A percentile compares a stretch with the other conserved stretches of the same genome.
phyloP scores from a whole-genome alignment of 345 rosid species.

The Pugionium dolabratum region DNA sequence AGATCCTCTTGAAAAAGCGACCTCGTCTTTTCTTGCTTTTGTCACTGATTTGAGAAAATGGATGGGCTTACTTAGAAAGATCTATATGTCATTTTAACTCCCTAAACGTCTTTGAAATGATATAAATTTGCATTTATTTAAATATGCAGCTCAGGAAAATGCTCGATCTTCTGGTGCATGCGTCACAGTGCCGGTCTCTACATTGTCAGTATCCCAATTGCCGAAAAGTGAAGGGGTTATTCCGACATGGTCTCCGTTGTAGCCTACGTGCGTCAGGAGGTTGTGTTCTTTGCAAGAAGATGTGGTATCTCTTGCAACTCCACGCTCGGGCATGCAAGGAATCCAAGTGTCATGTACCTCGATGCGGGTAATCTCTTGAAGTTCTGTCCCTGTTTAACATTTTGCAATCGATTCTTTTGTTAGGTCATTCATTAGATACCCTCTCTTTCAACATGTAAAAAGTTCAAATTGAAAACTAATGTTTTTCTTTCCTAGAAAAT shows the following conservation, averaged over 20 bases:
- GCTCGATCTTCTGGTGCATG: constrained; percentile 99
- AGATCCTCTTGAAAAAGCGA: not conserved
- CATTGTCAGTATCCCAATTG: constrained; percentile 93
- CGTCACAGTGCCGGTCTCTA: constrained; percentile 81
- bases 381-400: constrained; percentile 10
- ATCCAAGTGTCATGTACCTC: constrained; percentile 89
- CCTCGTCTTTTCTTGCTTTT: constrained; percentile 13
- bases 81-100: constrained; percentile 17
- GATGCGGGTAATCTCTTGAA: constrained; percentile 70
- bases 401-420: constrained; percentile 4
- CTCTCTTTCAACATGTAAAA: constrained; percentile 1
- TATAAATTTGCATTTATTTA: not conserved
- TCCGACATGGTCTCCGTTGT: constrained; percentile 94
- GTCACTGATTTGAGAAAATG: constrained; percentile 11
- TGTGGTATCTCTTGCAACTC: constrained; percentile 99
- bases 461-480: not conserved
- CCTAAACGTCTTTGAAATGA: not conserved
- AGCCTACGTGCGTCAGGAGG: constrained; percentile 89
- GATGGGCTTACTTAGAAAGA: not conserved
- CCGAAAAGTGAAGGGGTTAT: constrained; percentile 95
- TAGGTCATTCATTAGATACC: constrained; percentile 11
- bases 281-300: constrained; percentile 87
- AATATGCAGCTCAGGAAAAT: constrained; percentile 80
- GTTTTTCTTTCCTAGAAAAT: constrained; percentile 5
- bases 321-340: constrained; percentile 99